phyloP scores from a whole-genome alignment of 2,329 filamentous ascomycete genomes.

The Juglanconis sp. region DNA sequence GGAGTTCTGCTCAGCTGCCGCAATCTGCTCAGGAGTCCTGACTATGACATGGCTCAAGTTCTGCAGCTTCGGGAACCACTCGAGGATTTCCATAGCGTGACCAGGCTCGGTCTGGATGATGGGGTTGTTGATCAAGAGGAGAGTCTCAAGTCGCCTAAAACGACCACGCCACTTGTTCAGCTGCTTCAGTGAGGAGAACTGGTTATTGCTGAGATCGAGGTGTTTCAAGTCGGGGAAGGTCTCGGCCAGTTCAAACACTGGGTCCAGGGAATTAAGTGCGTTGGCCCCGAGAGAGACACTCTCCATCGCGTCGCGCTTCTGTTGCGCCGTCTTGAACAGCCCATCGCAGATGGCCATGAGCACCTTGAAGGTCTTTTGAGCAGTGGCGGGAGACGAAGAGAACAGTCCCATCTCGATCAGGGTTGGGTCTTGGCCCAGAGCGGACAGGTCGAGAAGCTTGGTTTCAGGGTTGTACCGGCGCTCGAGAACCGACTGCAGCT shows the following conservation, averaged over 20 bases:
- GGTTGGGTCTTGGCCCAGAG: conserved; percentile 67
- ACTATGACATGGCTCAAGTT: conserved; percentile 73
- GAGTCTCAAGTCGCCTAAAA: conserved; percentile 74
- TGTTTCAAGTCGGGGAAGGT: conserved; percentile 85
- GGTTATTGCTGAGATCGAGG: conserved; percentile 83
- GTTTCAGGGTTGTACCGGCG: conserved; percentile 67
- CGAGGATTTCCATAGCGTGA: conserved; percentile 66
- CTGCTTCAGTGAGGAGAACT: conserved; percentile 64
- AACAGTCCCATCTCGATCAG: conserved; percentile 76
- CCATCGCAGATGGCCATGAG: conserved; percentile 83
- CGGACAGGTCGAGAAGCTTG: conserved; percentile 82
- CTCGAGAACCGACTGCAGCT: conserved; percentile 68
- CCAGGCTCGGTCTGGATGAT: conserved; percentile 63
- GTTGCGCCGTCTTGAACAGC: conserved; percentile 67
- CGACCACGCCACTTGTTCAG: conserved; percentile 76
- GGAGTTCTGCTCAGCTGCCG: conserved; percentile 47
- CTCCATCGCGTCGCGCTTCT: conserved; percentile 73
- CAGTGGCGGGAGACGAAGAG: conserved; percentile 62
- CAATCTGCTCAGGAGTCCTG: conserved; percentile 68
- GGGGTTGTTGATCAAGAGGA: conserved; percentile 76
- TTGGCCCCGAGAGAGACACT: conserved; percentile 83
- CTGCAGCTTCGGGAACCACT: conserved; percentile 80
- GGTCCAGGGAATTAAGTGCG: conserved; percentile 66
- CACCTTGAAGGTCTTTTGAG: conserved; percentile 86
- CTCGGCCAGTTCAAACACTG: conserved; percentile 71